Evolutionary conservation across 768 basidiomycete genomes (phyloP).

Genomic region (Suillus occidentalis): DNA sequence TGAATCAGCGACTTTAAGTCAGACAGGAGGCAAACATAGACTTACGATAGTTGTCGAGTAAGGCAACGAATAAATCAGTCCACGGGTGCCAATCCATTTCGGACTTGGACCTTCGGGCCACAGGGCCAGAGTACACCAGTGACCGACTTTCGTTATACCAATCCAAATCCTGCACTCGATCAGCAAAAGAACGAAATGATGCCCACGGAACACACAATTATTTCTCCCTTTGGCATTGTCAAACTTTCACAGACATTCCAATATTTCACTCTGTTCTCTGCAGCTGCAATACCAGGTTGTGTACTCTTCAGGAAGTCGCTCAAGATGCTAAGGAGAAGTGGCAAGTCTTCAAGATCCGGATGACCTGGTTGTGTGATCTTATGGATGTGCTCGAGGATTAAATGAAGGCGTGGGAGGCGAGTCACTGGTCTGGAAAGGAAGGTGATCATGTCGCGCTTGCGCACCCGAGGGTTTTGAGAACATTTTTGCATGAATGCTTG

Average conservation of each 20-base stretch:
- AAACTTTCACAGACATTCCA: slow-evolving; percentile 80
- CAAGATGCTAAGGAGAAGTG: slow-evolving; percentile 67
- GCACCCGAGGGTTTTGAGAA: slow-evolving; percentile 62
- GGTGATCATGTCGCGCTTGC: slow-evolving; percentile 75
- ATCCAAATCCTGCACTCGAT: slow-evolving; percentile 63
- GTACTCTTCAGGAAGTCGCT: slow-evolving; percentile 78
- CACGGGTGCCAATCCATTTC: slow-evolving; percentile 73
- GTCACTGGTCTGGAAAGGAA: slow-evolving; percentile 87
- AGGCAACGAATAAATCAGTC: slow-evolving; percentile 62
- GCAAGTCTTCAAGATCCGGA: slow-evolving; percentile 75
- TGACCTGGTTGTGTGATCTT: slow-evolving; percentile 74
- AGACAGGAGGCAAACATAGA: slow-evolving; percentile 4
- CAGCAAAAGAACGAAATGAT: slow-evolving; percentile 4
- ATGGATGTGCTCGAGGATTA: slow-evolving; percentile 69
- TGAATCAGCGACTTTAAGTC: slow-evolving; percentile 6
- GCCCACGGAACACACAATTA: slow-evolving; percentile 57
- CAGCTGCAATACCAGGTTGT: slow-evolving; percentile 88
- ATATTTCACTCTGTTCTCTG: slow-evolving; percentile 87
- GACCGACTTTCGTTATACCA: slow-evolving; percentile 74
- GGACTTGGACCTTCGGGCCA: slow-evolving; percentile 58
- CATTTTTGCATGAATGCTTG: slow-evolving; percentile 63
- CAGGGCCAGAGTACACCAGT: slow-evolving; percentile 63
- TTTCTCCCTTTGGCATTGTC: slow-evolving; percentile 73
- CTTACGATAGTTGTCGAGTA: slow-evolving; percentile 80
- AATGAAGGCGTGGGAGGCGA: slow-evolving; percentile 77